These are phyloP conservation scores for Helotiales sp. DNA, from an alignment of 2,329 filamentous ascomycete genomes.

Conservation along the genomic window DNA sequence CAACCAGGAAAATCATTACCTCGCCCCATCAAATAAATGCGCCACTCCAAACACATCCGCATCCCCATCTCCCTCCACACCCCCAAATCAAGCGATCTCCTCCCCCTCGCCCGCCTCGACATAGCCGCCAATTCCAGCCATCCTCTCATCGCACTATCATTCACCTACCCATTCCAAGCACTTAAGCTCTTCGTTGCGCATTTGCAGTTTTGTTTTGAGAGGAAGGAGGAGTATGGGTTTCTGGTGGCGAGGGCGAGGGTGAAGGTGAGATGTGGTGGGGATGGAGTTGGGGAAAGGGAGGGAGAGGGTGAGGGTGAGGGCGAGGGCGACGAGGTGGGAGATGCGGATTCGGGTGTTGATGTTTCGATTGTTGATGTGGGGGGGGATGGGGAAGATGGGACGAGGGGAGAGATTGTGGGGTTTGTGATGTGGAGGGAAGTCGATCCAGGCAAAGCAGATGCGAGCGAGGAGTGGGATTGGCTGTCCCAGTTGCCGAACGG, in stretches of 20 bases:
- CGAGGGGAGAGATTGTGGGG: constrained; percentile 10
- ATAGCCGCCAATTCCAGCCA: constrained; percentile 8
- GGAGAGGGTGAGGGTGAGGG: too few species aligned
- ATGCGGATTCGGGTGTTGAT: constrained; percentile 7
- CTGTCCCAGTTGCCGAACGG: not conserved
- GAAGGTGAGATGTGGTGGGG: not conserved
- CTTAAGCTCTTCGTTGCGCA: constrained; percentile 12
- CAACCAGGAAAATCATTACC: too few species aligned
- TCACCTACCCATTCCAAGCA: constrained; percentile 8
- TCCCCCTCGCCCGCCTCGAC: constrained; percentile 9
- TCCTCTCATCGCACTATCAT: constrained; percentile 11
- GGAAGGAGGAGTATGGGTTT: not conserved
- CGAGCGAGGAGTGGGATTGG: constrained; percentile 17
- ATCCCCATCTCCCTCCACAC: constrained; percentile 8
- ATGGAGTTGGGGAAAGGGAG: not conserved
- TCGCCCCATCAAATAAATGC: not conserved
- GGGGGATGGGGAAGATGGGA: not conserved
- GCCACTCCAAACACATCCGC: too few species aligned
- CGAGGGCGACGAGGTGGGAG: not conserved
- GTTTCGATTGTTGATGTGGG: not conserved
- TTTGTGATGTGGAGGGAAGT: constrained; percentile 13
- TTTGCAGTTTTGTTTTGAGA: constrained; percentile 2
- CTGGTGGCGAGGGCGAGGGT: constrained; percentile 1
- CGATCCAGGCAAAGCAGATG: too few species aligned
- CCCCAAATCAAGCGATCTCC: constrained; percentile 3